Base-by-base conservation (phyloP, 495 filamentous ascomycete genomes). In the Aspergillus coremiiformis region DNA sequence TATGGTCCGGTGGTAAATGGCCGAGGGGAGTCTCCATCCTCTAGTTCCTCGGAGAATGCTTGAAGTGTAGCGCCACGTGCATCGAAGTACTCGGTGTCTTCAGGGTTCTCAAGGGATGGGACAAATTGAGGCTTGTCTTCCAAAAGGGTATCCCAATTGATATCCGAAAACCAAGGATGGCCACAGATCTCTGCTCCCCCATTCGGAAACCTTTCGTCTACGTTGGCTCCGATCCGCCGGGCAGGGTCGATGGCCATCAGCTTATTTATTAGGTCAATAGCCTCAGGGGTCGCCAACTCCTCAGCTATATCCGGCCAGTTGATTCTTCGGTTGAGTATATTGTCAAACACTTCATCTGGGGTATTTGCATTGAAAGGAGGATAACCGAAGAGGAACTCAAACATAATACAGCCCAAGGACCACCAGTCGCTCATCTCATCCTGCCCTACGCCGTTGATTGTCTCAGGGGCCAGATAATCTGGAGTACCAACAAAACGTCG, bases 381-480 rank as follows among this genome's bases (percentile, higher is more conserved):
- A 69, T 88, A 79, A 48, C 93, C 86, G 64, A 87, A 97, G 17
- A 98, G 72, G 54, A 95, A 96, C 58, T 98, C 93, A 63, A 96
- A 98, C 69, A 97, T 74, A 53, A 98, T 97, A 60, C 93, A 97
- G 2, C 93, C 93, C 41, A 98, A 73, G 6, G 93, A 97, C 93
- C 93, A 98, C 93, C 93, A 98, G 79, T 98, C 93, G 66, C 93
- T 96, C 57, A 90, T 91, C 64, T 97, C 90, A 65, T 98, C 93
- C 69, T 97, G 93, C 0, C 91, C 89, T 53, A 87, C 79, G 44
- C 93, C 93, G 61, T 88, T 90, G 65, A 98, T 95, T 0, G 93
- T 98, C 66, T 98, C 93, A 2, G 93, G 93, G 2, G 93, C 92
- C 15, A 98, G 80, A 67, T 98, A 98, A 70, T 98, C 93, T 1